Evolutionary conservation across 2,329 filamentous ascomycete genomes (phyloP).

Genomic region (Microdochium bolleyi): DNA sequence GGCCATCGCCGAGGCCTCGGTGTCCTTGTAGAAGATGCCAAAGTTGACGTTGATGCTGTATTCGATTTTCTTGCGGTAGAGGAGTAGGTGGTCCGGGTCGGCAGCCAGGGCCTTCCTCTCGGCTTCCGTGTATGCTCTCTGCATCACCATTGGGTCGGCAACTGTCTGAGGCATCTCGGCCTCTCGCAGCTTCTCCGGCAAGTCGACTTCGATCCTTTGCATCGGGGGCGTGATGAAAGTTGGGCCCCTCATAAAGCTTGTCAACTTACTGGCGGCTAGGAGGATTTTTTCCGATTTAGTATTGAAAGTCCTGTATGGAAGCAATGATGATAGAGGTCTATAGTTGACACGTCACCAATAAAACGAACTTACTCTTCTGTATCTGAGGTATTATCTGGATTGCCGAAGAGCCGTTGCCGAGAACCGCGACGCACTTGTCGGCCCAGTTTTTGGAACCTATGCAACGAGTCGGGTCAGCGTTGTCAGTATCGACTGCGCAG

Average conservation of each 20-base stretch:
- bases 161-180: background rate
- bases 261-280: background rate
- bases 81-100: conserved; percentile 8
- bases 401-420: background rate
- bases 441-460: background rate
- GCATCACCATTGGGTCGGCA: background rate
- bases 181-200: background rate
- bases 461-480: background rate
- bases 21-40: conserved; percentile 1
- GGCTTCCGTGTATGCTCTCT: background rate
- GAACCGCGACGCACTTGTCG: background rate
- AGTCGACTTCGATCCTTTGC: conserved; percentile 7
- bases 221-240: conserved; percentile 6
- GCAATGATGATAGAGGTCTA: too few species aligned
- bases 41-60: conserved; percentile 11
- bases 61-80: conserved; percentile 18
- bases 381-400: background rate
- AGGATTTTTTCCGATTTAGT: background rate
- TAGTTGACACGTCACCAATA: too few species aligned
- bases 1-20: conserved; percentile 9
- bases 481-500: too few species aligned
- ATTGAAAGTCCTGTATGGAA: too few species aligned
- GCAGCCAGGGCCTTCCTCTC: background rate
- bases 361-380: background rate
- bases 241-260: conserved; percentile 6